Conservation (phyloP, 176 grass and related monocot species). For the Bothriochloa decipiens region DNA sequence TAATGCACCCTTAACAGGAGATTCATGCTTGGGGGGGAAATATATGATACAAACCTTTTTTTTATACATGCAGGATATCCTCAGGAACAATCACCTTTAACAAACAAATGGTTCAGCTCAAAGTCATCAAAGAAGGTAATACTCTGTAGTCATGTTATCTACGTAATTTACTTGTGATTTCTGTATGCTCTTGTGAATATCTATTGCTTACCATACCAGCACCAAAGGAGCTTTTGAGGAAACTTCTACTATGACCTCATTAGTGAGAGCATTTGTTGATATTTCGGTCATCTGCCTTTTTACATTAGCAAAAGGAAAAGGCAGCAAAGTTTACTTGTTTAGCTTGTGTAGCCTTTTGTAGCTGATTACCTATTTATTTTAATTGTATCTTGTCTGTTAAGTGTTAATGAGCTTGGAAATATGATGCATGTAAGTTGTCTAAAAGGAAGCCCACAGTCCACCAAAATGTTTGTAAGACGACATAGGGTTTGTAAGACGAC, state of each 20-base stretch:
- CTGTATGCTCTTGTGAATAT: neutral
- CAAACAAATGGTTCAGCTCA: constrained; percentile 85
- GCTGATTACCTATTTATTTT: neutral
- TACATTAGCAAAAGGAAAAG: neutral
- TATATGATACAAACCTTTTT: neutral
- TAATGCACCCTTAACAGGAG: constrained; percentile 32
- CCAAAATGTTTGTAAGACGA: neutral
- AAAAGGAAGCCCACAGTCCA: neutral
- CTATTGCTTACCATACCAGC: neutral
- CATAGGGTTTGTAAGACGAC: neutral
- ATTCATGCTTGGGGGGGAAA: neutral
- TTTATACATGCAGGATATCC: constrained; percentile 48
- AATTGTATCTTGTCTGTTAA: constrained; percentile 1
- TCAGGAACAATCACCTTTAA: constrained; percentile 57
- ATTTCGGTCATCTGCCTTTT: neutral
- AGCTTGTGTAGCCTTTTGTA: neutral
- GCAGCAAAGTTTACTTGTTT: neutral
- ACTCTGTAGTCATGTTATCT: constrained; percentile 8
- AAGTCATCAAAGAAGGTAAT: constrained; percentile 91
- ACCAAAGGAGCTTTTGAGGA: constrained; percentile 1
- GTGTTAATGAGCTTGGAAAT: neutral
- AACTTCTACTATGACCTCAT: neutral
- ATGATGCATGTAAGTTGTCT: neutral
- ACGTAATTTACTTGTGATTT: neutral
- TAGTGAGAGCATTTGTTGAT: neutral